A percentile compares a stretch with the other conserved stretches of the same genome.
phyloP scores from a whole-genome alignment of 2,329 filamentous ascomycete genomes.

The Tolypocladium album region DNA sequence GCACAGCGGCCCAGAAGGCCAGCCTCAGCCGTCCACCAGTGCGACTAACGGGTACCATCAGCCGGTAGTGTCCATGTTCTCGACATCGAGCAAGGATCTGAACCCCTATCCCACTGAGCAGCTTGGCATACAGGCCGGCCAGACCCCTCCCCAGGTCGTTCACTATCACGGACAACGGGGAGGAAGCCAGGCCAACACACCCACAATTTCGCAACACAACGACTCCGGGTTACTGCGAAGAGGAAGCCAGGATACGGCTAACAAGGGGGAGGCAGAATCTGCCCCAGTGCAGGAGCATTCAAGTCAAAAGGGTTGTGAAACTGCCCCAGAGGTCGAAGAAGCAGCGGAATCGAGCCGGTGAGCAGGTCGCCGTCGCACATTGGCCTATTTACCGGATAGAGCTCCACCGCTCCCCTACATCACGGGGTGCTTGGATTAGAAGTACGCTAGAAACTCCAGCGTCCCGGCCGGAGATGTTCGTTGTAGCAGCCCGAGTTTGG shows the following conservation, averaged over 20 bases:
- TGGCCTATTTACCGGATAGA: neutral
- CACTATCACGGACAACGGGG: conserved; percentile 58
- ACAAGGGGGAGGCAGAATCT: conserved; percentile 25
- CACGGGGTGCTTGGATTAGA: neutral
- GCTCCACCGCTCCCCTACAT: neutral
- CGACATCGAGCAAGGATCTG: conserved; percentile 58
- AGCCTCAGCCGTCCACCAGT: conserved; percentile 34
- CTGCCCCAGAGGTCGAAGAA: neutral
- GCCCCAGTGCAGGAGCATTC: conserved; percentile 25
- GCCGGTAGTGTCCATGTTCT: conserved; percentile 58
- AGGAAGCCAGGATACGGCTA: conserved; percentile 35
- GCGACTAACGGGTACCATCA: conserved; percentile 55
- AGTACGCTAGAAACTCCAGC: neutral
- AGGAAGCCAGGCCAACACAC: conserved; percentile 57
- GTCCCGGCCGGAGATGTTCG: neutral
- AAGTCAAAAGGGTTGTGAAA: neutral
- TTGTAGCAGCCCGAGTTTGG: neutral
- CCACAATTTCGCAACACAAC: conserved; percentile 42
- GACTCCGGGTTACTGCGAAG: conserved; percentile 35
- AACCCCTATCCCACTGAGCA: conserved; percentile 58
- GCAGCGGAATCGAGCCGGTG: neutral
- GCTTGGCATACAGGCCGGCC: conserved; percentile 49
- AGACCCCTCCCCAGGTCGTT: conserved; percentile 53
- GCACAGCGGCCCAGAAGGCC: conserved; percentile 34
- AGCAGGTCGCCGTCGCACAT: neutral